phyloP scores from a whole-genome alignment of 164 flowering plant species.

The Cinnamomum chago region DNA sequence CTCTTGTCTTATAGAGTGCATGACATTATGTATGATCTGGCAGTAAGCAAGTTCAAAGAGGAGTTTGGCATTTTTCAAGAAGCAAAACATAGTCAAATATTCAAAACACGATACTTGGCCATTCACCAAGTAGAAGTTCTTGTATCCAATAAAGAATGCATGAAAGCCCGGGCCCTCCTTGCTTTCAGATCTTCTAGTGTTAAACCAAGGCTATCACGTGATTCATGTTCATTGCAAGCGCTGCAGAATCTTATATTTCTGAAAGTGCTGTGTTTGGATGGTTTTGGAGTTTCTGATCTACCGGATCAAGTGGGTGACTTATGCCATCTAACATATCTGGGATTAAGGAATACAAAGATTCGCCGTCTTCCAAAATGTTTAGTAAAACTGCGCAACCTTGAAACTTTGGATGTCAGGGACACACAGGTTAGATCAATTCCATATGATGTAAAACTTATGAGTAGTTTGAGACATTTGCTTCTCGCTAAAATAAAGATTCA shows the following conservation, averaged over 20 bases:
- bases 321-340: conserved; percentile 33
- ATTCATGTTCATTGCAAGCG: neutral
- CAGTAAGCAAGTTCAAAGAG: conserved; percentile 21
- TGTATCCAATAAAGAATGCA: conserved; percentile 1
- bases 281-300: conserved; percentile 15
- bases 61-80: conserved; percentile 17
- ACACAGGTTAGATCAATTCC: conserved; percentile 26
- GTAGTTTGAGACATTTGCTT: conserved; percentile 30
- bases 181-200: conserved; percentile 5
- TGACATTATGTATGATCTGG: conserved; percentile 42
- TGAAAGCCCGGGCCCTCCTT: conserved; percentile 29
- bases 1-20: conserved; percentile 28
- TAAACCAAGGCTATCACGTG: neutral
- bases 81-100: neutral
- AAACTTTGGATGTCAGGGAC: conserved; percentile 35
- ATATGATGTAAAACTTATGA: conserved; percentile 13
- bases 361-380: conserved; percentile 34
- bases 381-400: conserved; percentile 29
- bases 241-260: conserved; percentile 11
- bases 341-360: conserved; percentile 27
- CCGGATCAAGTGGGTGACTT: conserved; percentile 22
- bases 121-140: conserved; percentile 15
- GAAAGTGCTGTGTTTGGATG: conserved; percentile 35
- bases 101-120: conserved; percentile 20
- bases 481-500: conserved; percentile 21